Percentiles rank a stretch among this genome's conserved stretches.
Evolutionary conservation across 441 rosid genomes (phyloP).

Genomic region (Rhodomyrtus psidioides): DNA sequence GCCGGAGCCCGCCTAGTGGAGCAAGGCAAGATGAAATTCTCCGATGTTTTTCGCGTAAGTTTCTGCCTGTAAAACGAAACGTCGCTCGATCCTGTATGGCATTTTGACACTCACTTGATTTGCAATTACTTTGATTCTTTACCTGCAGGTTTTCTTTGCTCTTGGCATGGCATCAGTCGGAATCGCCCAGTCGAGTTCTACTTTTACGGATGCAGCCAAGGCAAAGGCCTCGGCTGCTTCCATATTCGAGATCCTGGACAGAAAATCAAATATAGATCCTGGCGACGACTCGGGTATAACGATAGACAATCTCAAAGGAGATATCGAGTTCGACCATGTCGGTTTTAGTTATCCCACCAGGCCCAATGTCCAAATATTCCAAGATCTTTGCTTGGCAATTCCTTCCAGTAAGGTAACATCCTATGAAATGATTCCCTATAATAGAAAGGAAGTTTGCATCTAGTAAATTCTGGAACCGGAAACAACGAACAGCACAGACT

Average conservation of each 20-base stretch:
- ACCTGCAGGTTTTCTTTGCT: slow-evolving; percentile 7
- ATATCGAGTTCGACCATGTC: slow-evolving; percentile 1
- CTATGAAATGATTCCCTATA: background rate
- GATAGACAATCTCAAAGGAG: slow-evolving; percentile 1
- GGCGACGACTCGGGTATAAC: background rate
- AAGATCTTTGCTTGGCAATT: slow-evolving; percentile 1
- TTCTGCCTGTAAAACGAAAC: background rate
- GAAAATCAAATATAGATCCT: slow-evolving; percentile 1
- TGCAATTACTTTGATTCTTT: background rate
- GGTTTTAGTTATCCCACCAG: slow-evolving; percentile 5
- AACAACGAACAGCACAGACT: background rate
- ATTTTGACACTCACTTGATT: background rate
- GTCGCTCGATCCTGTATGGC: background rate
- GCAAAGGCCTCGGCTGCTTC: slow-evolving; percentile 8
- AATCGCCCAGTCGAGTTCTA: slow-evolving; percentile 5
- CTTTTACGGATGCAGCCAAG: background rate
- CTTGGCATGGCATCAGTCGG: background rate
- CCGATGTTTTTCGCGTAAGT: slow-evolving; percentile 56
- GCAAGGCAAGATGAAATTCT: slow-evolving; percentile 40
- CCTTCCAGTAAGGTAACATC: slow-evolving; percentile 1
- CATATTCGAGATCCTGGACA: slow-evolving; percentile 1
- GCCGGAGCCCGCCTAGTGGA: slow-evolving; percentile 62
- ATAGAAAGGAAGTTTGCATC: background rate
- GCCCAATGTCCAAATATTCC: slow-evolving; percentile 2
- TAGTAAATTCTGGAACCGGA: background rate